Evolutionary conservation across 106 monocot species (phyloP).

Genomic region (Dactylorhiza incarnata): DNA sequence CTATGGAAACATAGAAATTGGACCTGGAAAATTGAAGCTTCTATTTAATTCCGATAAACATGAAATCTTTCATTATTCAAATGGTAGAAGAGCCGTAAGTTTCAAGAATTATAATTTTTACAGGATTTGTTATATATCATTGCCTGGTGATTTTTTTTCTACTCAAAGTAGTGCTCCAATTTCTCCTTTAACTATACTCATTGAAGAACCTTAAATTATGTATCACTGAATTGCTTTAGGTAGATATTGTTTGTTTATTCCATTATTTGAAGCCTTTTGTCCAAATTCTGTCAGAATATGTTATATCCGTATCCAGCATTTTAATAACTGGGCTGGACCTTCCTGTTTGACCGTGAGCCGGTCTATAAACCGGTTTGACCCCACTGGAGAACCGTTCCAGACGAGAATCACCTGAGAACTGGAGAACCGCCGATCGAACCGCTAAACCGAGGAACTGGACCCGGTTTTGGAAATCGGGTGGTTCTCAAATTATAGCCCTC

Average conservation of each 20-base stretch:
- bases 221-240: not conserved
- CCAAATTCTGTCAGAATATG: not conserved
- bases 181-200: not conserved
- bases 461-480: too few species aligned
- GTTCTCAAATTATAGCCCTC: too few species aligned
- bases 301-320: not conserved
- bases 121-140: not conserved
- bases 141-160: not conserved
- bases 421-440: too few species aligned
- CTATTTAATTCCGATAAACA: conserved; percentile 41
- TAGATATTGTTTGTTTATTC: not conserved
- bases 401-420: too few species aligned
- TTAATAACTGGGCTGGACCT: too few species aligned
- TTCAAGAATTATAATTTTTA: not conserved
- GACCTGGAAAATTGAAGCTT: conserved; percentile 77
- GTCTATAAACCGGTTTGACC: too few species aligned
- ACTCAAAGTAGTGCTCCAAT: not conserved
- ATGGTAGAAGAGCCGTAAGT: conserved; percentile 57
- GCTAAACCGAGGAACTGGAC: too few species aligned
- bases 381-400: too few species aligned
- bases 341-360: too few species aligned
- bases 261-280: not conserved
- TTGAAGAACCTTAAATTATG: not conserved
- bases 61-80: conserved; percentile 44
- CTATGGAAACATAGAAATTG: conserved; percentile 30